Evolutionary conservation across 306 rosid species (phyloP).

Genomic region (Ammopiptanthus mongolicus): DNA sequence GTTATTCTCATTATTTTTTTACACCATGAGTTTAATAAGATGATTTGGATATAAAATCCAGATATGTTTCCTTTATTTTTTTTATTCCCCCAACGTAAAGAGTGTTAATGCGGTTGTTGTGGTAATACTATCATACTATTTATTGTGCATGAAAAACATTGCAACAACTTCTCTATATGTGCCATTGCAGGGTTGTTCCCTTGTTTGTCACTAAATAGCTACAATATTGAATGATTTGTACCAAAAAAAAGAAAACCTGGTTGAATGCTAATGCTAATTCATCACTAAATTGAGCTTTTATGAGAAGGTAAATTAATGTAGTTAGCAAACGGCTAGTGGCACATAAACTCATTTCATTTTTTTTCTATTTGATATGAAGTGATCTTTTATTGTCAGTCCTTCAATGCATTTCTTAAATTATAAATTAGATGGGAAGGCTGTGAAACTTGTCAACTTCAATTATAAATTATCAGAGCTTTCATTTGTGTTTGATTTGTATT

Average conservation of each 20-base stretch:
- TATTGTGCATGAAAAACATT: background rate
- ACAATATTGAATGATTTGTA: background rate
- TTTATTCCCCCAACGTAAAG: background rate
- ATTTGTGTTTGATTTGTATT: background rate
- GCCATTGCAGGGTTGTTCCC: slow-evolving; percentile 9
- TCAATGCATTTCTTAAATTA: background rate
- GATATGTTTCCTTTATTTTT: background rate
- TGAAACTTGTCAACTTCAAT: background rate
- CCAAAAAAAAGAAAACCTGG: background rate
- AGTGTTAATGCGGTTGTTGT: background rate
- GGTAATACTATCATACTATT: background rate
- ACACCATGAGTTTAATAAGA: background rate
- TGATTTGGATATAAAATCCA: background rate
- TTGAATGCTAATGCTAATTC: background rate
- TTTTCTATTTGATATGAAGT: background rate
- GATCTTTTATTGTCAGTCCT: background rate
- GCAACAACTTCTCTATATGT: background rate
- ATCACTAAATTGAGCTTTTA: slow-evolving; percentile 7
- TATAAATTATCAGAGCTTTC: slow-evolving; percentile 1
- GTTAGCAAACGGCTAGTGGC: slow-evolving; percentile 10
- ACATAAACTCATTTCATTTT: background rate
- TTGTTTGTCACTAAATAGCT: background rate
- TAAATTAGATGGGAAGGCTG: slow-evolving; percentile 7
- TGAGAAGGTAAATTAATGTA: background rate
- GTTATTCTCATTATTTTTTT: background rate